Evolutionary conservation across 768 basidiomycete genomes (phyloP), one percentile per base, ranked within the genome.

Genomic region (Tylopilus sp.): DNA sequence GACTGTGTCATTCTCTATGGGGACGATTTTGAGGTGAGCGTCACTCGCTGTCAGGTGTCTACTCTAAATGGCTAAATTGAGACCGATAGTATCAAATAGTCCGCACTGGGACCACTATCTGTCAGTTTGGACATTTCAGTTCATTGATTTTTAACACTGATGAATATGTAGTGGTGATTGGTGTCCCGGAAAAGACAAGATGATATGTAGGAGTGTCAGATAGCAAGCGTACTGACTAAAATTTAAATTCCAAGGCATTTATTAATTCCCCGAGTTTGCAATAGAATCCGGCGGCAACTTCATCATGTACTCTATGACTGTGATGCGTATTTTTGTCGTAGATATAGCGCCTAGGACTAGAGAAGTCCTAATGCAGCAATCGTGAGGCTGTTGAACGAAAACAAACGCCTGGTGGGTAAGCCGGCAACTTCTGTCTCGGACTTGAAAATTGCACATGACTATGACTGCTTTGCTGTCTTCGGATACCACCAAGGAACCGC

Each of bases 1-100:
- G 74, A 75, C 58, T 60, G 67, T 44, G 55, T 70, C 2, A 41
- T 75, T 35, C 60, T 75, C 6, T 56, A 8, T 3, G 74, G 75
- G 10, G 74, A 71, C 46, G 70, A 69, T 40, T 74, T 72, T 47
- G 71, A 75, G 64, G 73, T 74, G 61, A 71, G 54, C 69, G 62
- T 45, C n/a, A 31, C 33, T 15, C 28, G 13, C 22, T 3, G n/a
- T 42, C 6, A 18, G 31, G 45, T n/a, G 40, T 22, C 4, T 30
- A 12, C 33, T 12, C 3, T 10, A 17, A 40, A 42, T 48, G 23
- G 30, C 42, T 58, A 52, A 49, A 53, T 35, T 31, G 40, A 46
- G 23, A 35, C 25, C 20, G 50, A 3, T 39, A 69, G 67, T 67
- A 50, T 40, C 63, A 62, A 33, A 61, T 70, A 23, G 52, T 61